These are phyloP conservation scores for Globisporangium solare DNA, from an alignment of 352 stramenopile genomes.

Conservation along the genomic window DNA sequence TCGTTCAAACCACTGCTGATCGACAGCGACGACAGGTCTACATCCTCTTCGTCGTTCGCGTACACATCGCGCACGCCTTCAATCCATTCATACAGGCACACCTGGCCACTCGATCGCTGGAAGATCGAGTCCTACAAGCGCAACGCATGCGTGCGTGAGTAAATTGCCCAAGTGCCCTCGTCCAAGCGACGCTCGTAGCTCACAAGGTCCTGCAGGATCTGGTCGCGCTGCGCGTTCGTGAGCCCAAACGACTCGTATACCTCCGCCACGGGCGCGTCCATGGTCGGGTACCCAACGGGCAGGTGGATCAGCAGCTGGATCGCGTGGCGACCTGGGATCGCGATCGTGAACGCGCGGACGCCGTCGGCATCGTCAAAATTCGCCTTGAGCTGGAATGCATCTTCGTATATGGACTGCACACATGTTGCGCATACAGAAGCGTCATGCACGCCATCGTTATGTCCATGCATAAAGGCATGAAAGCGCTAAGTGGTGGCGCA, in stretches of 20 bases:
- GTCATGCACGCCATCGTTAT: too few species aligned
- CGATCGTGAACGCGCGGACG: conserved; percentile 53
- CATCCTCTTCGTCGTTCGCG: conserved; percentile 26
- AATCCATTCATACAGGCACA: conserved; percentile 87
- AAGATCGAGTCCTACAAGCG: conserved; percentile 45
- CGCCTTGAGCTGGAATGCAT: conserved; percentile 50
- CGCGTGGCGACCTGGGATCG: conserved; percentile 51
- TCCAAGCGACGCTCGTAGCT: neutral
- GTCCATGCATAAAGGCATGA: too few species aligned
- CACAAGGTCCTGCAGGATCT: conserved; percentile 64
- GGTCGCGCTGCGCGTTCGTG: conserved; percentile 56
- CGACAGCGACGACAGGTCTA: conserved; percentile 16
- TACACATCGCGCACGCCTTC: conserved; percentile 77
- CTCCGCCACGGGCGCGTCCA: conserved; percentile 63
- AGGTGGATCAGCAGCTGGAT: conserved; percentile 73
- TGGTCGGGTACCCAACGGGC: conserved; percentile 62
- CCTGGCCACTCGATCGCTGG: conserved; percentile 64
- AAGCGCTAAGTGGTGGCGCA: too few species aligned
- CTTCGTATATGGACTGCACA: conserved; percentile 70
- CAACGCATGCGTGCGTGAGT: too few species aligned
- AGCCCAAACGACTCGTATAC: conserved; percentile 82
- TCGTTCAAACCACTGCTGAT: neutral
- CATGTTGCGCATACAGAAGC: too few species aligned
- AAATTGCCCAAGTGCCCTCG: neutral
- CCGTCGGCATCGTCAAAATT: conserved; percentile 37